A percentile compares a stretch with the other conserved stretches of the same genome.
Conservation (phyloP, 2,329 filamentous ascomycete genomes). For the Trichoderma arundinaceum region DNA sequence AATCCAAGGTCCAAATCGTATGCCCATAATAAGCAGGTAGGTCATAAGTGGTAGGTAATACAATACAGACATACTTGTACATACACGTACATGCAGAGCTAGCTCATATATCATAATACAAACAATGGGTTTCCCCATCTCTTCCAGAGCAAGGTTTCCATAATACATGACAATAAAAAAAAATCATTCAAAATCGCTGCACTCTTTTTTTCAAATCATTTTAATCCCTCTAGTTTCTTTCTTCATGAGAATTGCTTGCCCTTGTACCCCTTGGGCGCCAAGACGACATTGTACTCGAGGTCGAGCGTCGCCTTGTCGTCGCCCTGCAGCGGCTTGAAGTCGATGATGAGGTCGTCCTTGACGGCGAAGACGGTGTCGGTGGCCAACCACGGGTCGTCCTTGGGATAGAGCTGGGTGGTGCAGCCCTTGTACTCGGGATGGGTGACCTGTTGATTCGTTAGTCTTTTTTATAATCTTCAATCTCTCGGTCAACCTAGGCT, state of each 20-base stretch:
- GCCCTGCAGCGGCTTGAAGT: constrained; percentile 54
- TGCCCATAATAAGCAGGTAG: too few species aligned
- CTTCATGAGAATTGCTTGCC: constrained; percentile 39
- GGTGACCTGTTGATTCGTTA: constrained; percentile 48
- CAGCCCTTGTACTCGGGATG: constrained; percentile 71
- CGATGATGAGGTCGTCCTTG: constrained; percentile 57
- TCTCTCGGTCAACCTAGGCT: too few species aligned
- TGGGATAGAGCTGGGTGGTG: constrained; percentile 79
- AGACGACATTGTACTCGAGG: constrained; percentile 51
- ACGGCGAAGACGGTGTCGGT: constrained; percentile 57
- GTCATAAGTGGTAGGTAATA: too few species aligned
- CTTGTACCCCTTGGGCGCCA: constrained; percentile 54
- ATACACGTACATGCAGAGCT: not conserved
- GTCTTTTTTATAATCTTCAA: not conserved
- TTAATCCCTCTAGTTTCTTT: not conserved
- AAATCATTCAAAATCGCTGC: not conserved
- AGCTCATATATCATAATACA: constrained; percentile 2
- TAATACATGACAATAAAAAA: constrained; percentile 3
- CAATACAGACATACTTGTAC: too few species aligned
- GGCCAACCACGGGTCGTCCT: constrained; percentile 66
- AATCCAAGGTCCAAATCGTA: too few species aligned
- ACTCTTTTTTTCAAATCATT: not conserved
- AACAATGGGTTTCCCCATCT: not conserved
- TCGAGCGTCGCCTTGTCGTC: constrained; percentile 48
- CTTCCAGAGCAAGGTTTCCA: not conserved